Base-by-base conservation (phyloP, 371 early-diverging fungal species). In the Syncephalastrum sp. region DNA sequence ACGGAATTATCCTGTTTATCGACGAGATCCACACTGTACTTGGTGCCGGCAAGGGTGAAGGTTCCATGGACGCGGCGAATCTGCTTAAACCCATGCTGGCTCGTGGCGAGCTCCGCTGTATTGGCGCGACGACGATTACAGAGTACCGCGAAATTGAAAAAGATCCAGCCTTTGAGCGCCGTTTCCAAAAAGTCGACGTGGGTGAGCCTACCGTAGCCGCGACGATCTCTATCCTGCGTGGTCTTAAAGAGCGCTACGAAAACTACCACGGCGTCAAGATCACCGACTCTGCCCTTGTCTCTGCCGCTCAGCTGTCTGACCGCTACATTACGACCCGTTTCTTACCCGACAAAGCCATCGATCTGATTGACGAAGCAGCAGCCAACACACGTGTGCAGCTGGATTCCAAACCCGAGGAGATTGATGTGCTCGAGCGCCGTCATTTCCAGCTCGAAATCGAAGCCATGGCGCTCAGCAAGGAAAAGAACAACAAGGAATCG, bases 21-120 rank as follows among this genome's bases (percentile, higher is more conserved):
- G 99, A 99, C 77, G 99, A 99, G 80, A 91, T 99, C 42, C 99
- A 99, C 66, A 88, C 93, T 27, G 91, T 98, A 5, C 78, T 94
- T 21, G 95, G 95, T 4, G 93, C 96, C 47, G 94, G 98, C 15
- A 93, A 96, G 68, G 82, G 87, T 7, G 93, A 94, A 50, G 95
- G 95, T 3, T 81, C 91, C 29, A 91, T 95, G 90, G 94, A 95
- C 67, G 93, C 95, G 3, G 97, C 96, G 47, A 97, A 98, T 69
- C 69, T 98, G 57, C 74, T 98, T 45, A 95, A 89, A 66, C 95
- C 95, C 17, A 90, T 90, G 77, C 67, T 95, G 55, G 93, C 95
- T 4, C 81, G 90, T 59, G 95, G 94, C 27, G 82, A 85, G 55
- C 81, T 95, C 27, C 86, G 89, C 17, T 92, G 91, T 65, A 92